Evolutionary conservation across 1,284 basidiomycete species (phyloP).

Genomic region (Puccinia horiana): DNA sequence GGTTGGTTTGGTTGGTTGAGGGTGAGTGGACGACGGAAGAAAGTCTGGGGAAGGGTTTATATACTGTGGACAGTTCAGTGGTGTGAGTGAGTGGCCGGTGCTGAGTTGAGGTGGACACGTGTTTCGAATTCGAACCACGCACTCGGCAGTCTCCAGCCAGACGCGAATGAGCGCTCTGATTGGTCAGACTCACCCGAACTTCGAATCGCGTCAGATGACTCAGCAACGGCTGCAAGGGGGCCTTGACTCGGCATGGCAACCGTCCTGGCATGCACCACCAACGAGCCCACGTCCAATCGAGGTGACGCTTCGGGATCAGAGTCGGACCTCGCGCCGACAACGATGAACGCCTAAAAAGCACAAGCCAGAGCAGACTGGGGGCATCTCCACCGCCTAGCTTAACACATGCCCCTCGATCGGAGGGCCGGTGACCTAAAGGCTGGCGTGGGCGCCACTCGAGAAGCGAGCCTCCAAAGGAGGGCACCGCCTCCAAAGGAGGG

Average conservation of each 20-base stretch:
- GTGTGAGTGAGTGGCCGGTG: background rate
- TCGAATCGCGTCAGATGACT: background rate
- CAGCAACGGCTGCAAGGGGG: background rate
- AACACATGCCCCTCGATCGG: no score
- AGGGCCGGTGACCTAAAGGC: no score
- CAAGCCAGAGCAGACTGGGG: no score
- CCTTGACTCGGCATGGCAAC: background rate
- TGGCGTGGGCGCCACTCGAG: no score
- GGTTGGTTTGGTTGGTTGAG: background rate
- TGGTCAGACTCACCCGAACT: slow-evolving; percentile 11
- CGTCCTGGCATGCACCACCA: background rate
- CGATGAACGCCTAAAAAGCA: no score
- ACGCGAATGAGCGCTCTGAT: slow-evolving; percentile 34
- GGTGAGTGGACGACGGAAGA: no score
- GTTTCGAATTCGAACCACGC: slow-evolving; percentile 1
- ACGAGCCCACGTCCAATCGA: background rate
- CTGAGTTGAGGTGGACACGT: background rate
- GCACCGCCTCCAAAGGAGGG: no score
- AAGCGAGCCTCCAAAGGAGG: no score
- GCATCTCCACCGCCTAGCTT: no score
- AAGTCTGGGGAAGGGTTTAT: background rate
- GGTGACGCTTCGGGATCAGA: slow-evolving; percentile 18
- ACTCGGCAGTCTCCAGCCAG: background rate
- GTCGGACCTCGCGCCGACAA: slow-evolving; percentile 18
- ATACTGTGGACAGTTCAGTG: background rate